Percentiles rank a stretch among this genome's conserved stretches.
Conservation (phyloP, 495 filamentous ascomycete species). For the Melanomma pulvis-pyrius region DNA sequence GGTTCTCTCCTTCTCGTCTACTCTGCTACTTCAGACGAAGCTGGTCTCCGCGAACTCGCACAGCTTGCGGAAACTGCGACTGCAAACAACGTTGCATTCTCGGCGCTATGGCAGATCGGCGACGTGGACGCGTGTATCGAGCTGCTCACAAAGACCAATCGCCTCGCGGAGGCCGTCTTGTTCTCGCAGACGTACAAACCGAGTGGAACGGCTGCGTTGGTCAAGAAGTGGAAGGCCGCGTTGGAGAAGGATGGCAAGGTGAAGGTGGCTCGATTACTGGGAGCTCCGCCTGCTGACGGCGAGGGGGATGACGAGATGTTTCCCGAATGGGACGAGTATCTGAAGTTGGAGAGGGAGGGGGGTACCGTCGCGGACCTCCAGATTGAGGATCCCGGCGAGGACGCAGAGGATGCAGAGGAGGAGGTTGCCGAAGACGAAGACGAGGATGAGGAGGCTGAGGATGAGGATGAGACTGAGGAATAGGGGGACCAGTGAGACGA, state of each 20-base stretch:
- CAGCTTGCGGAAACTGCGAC: slow-evolving; percentile 73
- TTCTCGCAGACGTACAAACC: slow-evolving; percentile 96
- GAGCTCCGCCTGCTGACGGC: slow-evolving; percentile 67
- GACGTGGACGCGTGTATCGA: slow-evolving; percentile 82
- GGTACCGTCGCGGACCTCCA: slow-evolving; percentile 36
- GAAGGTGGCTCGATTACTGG: slow-evolving; percentile 79
- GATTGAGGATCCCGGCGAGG: slow-evolving; percentile 28
- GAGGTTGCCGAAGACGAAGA: slow-evolving; percentile 14
- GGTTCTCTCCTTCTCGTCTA: slow-evolving; percentile 86
- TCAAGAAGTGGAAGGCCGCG: slow-evolving; percentile 74
- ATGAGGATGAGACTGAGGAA: not conserved
- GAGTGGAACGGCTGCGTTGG: slow-evolving; percentile 67
- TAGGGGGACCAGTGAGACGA: not conserved
- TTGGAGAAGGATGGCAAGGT: slow-evolving; percentile 79
- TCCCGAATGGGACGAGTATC: slow-evolving; percentile 91
- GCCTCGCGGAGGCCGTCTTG: slow-evolving; percentile 81
- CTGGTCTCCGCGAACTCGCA: slow-evolving; percentile 71
- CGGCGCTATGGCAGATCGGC: slow-evolving; percentile 82
- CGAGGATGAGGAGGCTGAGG: slow-evolving; percentile 3
- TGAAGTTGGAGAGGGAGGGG: slow-evolving; percentile 76
- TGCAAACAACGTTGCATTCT: slow-evolving; percentile 89
- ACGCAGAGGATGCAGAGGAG: slow-evolving; percentile 36
- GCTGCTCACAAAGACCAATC: slow-evolving; percentile 73
- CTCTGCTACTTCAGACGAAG: slow-evolving; percentile 74
- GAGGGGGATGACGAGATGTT: slow-evolving; percentile 87